These are phyloP conservation scores for Grifola frondosa DNA, from an alignment of 1,284 basidiomycete species.

Conservation along the genomic window DNA sequence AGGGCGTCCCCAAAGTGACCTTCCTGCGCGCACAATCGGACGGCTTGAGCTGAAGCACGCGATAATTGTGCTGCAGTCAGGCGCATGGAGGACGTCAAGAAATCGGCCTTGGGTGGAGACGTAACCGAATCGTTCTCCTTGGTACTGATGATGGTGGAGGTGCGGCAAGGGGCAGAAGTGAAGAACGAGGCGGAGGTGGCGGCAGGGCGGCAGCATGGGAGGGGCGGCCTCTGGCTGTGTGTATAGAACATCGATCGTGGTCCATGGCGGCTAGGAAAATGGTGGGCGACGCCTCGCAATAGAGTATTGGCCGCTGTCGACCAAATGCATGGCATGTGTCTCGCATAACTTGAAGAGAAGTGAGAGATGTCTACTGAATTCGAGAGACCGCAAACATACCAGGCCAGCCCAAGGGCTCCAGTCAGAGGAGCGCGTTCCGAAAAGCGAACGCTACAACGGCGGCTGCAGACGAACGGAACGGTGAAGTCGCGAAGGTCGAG, in stretches of 20 bases:
- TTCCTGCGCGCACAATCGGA: conserved; percentile 45
- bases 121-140: too few relatives aligned
- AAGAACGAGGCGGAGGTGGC: neutral
- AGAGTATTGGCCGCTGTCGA: conserved; percentile 41
- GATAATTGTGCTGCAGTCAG: conserved; percentile 46
- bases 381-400: conserved; percentile 10
- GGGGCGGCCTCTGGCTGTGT: neutral
- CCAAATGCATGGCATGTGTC: conserved; percentile 64
- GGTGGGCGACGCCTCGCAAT: conserved; percentile 4
- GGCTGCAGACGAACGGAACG: too few relatives aligned
- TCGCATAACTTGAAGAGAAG: conserved; percentile 44
- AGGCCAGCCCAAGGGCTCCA: conserved; percentile 21
- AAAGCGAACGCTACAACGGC: conserved; percentile 1
- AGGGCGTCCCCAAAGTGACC: conserved; percentile 51
- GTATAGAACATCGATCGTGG: neutral
- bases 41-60: conserved; percentile 51
- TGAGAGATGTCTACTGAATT: neutral
- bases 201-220: conserved; percentile 4
- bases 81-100: conserved; percentile 11
- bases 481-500: too few relatives aligned
- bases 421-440: conserved; percentile 5
- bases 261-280: conserved; percentile 7
- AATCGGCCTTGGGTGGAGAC: neutral
- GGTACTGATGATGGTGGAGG: conserved; percentile 3
- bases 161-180: neutral